These are phyloP conservation scores for Beta macrorhiza DNA, from an alignment of 179 eudicot genomes.

Conservation along the genomic window DNA sequence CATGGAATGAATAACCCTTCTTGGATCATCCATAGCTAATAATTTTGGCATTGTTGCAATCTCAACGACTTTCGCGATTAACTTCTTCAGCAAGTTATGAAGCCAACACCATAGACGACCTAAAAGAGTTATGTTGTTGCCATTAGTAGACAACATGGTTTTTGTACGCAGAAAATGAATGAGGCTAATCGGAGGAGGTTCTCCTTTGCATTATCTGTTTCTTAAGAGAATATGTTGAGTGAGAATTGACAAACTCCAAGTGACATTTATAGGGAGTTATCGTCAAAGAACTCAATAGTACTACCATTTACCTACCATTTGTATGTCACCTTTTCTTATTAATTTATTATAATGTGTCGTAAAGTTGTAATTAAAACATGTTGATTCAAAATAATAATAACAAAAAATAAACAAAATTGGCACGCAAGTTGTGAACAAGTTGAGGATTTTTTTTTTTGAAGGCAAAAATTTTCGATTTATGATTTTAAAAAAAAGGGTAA, in stretches of 20 bases:
- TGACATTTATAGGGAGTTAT: constrained; percentile 9
- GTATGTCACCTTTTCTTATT: too few species aligned
- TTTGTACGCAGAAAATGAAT: neutral
- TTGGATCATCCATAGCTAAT: constrained; percentile 48
- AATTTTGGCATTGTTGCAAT: constrained; percentile 18
- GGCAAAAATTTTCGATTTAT: too few species aligned
- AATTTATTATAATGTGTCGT: too few species aligned
- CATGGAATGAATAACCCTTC: constrained; percentile 48
- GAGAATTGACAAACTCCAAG: neutral
- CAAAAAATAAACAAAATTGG: too few species aligned
- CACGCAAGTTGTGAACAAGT: too few species aligned
- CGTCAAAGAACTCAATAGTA: too few species aligned
- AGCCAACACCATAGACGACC: constrained; percentile 14
- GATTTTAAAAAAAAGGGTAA: too few species aligned
- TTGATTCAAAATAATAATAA: too few species aligned
- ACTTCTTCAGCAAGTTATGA: constrained; percentile 19
- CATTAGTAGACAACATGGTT: constrained; percentile 18
- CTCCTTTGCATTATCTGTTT: constrained; percentile 9
- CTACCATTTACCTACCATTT: too few species aligned
- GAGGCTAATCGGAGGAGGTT: neutral
- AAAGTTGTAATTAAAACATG: too few species aligned
- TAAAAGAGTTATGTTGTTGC: neutral
- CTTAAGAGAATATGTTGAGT: neutral
- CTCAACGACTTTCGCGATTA: constrained; percentile 6
- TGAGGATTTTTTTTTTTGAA: too few species aligned